Evolutionary conservation across 1,284 basidiomycete genomes (phyloP).

Genomic region (Malassezia nana): DNA sequence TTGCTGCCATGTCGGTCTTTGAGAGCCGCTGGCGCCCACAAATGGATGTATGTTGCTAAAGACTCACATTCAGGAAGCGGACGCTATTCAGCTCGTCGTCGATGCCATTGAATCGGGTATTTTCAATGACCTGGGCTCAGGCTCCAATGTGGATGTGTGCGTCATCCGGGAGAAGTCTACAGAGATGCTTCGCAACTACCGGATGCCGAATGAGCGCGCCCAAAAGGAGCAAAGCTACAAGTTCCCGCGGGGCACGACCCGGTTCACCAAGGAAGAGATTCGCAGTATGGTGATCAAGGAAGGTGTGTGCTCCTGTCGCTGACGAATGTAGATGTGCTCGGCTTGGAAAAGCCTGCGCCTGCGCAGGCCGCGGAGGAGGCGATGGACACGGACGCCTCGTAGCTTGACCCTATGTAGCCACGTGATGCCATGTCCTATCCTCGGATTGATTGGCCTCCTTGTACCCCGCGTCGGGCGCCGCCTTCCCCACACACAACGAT

Average conservation of each 20-base stretch:
- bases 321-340: neutral
- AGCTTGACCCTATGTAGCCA: neutral
- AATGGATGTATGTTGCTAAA: constrained; percentile 54
- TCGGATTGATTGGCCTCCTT: neutral
- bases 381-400: constrained; percentile 17
- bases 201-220: constrained; percentile 41
- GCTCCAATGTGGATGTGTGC: constrained; percentile 93
- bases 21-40: constrained; percentile 75
- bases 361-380: neutral
- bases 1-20: constrained; percentile 98
- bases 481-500: neutral
- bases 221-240: constrained; percentile 42
- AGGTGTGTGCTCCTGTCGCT: constrained; percentile 48
- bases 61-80: constrained; percentile 57
- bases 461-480: neutral
- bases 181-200: constrained; percentile 41
- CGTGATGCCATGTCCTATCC: neutral
- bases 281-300: constrained; percentile 54
- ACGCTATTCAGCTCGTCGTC: constrained; percentile 73
- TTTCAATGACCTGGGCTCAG: constrained; percentile 97
- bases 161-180: constrained; percentile 57
- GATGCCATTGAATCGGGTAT: constrained; percentile 88
- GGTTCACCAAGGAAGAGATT: constrained; percentile 45
- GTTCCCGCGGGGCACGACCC: constrained; percentile 68
- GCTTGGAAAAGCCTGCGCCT: neutral